Evolutionary conservation across 2,329 filamentous ascomycete species (phyloP), one percentile per base, ranked within the genome.

Genomic region (Ampelomyces quisqualis): DNA sequence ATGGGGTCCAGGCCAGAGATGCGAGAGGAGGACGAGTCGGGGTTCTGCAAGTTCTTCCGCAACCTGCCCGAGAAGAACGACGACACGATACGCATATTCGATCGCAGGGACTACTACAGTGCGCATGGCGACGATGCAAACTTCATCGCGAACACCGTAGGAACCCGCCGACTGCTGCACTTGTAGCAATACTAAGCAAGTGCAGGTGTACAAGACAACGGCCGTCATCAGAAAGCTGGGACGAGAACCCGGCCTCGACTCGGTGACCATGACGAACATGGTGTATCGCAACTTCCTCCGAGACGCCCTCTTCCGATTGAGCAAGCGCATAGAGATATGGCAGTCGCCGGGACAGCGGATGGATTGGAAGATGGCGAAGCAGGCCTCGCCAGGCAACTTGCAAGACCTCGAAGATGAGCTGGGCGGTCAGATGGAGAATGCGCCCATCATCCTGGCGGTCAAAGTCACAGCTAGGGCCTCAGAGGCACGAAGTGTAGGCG

Each of bases 351-450:
- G 86, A 5, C 60, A 62, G 45, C 84, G 88, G 27, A 93, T 89
- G 77, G 88, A 88, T 61, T 98, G 93, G 91, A 94, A 93, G 65
- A 75, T 95, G 47, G 77, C 77, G 45, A 97, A 97, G 70, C 65
- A 93, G 64, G 89, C 93, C 4, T 97, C 91, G 4, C 93, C 93
- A 0, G 94, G 93, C 18, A 98, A 98, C 68, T 72, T 98, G 17
- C 93, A 98, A 69, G 91, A 96, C 61, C 86, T 98, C 15, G 93
- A 98, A 68, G 93, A 98, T 39, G 93, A 98, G 51, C 77, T 98
- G 0, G 91, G 90, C 8, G 80, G 86, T 24, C 84, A 90, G 55
- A 81, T 95, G 39, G 90, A 96, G 55, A 84, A 87, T 2, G 88
- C 93, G 0, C 94, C 93, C 11, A 94, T 97, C 67, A 96, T 98